Evolutionary conservation across 345 rosid genomes (phyloP).

Genomic region (Rhodomyrtus tomentosa): DNA sequence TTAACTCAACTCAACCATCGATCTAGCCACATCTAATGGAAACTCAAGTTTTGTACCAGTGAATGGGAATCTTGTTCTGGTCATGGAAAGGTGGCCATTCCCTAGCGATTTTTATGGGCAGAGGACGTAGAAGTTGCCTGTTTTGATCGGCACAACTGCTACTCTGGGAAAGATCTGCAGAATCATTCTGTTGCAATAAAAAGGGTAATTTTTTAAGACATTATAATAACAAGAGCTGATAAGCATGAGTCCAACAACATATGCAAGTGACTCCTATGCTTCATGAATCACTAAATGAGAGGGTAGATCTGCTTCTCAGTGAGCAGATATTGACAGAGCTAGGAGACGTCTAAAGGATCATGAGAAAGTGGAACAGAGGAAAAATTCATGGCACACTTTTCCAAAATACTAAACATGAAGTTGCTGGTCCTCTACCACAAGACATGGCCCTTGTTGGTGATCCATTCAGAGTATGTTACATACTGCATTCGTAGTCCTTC

Average conservation of each 20-base stretch:
- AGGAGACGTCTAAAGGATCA: not conserved
- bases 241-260: not conserved
- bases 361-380: not conserved
- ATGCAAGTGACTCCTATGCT: not conserved
- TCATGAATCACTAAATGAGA: not conserved
- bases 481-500: constrained; percentile 82
- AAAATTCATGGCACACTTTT: not conserved
- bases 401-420: not conserved
- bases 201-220: not conserved
- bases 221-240: not conserved
- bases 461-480: constrained; percentile 39
- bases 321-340: not conserved
- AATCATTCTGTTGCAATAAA: not conserved
- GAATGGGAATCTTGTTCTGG: not conserved
- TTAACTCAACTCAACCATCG: not conserved
- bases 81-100: not conserved
- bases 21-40: not conserved
- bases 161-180: not conserved
- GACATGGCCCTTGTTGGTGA: not conserved
- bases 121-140: not conserved
- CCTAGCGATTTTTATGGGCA: not conserved
- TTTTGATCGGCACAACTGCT: not conserved
- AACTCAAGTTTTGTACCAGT: not conserved
- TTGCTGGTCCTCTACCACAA: not conserved
- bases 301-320: not conserved